Percentiles rank a stretch among this genome's conserved stretches.
These are phyloP conservation scores for Pestalotiopsis sp. DNA, from an alignment of 2,329 filamentous ascomycete species.

Conservation along the genomic window DNA sequence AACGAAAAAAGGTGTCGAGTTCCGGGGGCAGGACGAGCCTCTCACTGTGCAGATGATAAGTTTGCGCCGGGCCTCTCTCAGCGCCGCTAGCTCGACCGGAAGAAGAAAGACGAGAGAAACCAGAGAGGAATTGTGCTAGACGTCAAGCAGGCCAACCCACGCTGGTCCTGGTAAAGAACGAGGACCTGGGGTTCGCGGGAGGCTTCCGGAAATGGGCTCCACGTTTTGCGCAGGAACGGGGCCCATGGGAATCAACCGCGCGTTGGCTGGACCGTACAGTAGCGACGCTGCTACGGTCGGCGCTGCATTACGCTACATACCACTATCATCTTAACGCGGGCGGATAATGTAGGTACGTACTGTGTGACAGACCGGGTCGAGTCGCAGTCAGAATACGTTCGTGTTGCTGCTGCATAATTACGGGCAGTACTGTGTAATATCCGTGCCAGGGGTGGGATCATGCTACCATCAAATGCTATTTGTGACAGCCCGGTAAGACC, in stretches of 20 bases:
- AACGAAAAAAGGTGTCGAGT: not conserved
- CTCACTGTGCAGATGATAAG: not conserved
- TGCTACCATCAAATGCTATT: not conserved
- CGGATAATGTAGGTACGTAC: not conserved
- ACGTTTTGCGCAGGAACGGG: constrained; percentile 20
- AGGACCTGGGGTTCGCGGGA: constrained; percentile 27
- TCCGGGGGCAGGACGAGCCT: not conserved
- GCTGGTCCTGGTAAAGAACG: constrained; percentile 17
- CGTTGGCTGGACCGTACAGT: not conserved
- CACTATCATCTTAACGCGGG: not conserved
- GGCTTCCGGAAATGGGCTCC: constrained; percentile 24
- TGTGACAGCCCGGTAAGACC: not conserved
- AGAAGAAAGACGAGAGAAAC: constrained; percentile 15
- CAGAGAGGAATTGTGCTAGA: not conserved
- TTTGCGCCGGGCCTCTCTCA: not conserved
- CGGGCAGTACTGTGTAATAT: not conserved
- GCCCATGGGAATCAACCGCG: not conserved
- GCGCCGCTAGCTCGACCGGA: constrained; percentile 8
- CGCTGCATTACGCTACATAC: not conserved
- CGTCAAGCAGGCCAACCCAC: not conserved
- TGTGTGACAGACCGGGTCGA: not conserved
- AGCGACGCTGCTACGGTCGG: not conserved
- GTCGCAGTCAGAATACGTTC: not conserved
- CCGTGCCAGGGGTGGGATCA: not conserved
- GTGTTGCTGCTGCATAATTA: not conserved